Evolutionary conservation across 2,329 filamentous ascomycete genomes (phyloP), one percentile per base, ranked within the genome.

Genomic region (Sporothrix inflata): DNA sequence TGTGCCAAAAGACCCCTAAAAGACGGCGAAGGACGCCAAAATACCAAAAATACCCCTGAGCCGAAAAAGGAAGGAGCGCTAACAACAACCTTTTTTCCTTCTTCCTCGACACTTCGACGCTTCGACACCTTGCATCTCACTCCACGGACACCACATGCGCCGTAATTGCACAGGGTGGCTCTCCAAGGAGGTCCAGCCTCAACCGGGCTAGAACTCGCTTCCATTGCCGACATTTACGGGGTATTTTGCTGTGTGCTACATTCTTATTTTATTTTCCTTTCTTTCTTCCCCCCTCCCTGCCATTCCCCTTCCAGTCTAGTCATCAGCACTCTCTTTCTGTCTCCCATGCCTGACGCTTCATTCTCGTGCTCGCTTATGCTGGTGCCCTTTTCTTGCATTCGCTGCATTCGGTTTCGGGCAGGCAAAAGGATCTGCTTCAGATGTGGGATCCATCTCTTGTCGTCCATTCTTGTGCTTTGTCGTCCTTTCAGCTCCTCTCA

Each of bases 391-490:
- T 2, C 40, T 9, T 42, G 40, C 12, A 42, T 9, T 11, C 8
- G 5, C 45, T n/a, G 45, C 19, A 21, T n/a, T 49, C 19, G 19
- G 8, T n/a, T 49, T 49, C 16, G 30, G 19, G 16, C 19, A 21
- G 55, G 55, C 30, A 12, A 61, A 63, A n/a, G n/a, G 38, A 63
- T 63, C 60, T 45, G 60, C 76, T 78, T 78, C 78, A 49, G 42
- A 49, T 21, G 30, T 30, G 40, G n/a, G 40, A 27, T 9, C 7
- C 63, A 19, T 34, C 24, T 34, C 16, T 27, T 24, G 49, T 57
- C 34, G 19, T 40, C 30, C n/a, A 14, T 61, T 21, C 7, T 19
- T 61, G 57, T 21, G 7, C 6, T 61, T 24, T 57, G 53, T 34
- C 27, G 27, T 19, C 21, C 57, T 61, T 61, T 45, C 38, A 16